A percentile compares a stretch with the other conserved stretches of the same genome.
Conservation (phyloP, 2,329 filamentous ascomycete genomes). For the Emericellopsis cladophorae region DNA sequence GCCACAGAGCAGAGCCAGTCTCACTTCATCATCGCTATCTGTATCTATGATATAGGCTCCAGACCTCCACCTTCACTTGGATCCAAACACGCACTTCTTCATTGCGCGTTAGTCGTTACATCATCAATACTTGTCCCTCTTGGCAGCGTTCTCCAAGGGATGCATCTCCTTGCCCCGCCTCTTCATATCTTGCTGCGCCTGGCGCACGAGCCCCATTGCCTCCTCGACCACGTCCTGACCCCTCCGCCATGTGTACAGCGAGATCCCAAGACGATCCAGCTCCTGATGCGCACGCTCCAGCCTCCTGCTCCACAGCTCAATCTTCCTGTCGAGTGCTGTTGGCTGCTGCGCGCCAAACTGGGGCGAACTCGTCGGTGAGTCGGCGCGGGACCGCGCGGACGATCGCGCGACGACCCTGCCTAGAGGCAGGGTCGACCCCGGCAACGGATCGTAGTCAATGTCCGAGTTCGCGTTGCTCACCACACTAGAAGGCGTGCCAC, state of each 20-base stretch:
- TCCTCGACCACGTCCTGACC: constrained; percentile 59
- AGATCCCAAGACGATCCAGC: constrained; percentile 52
- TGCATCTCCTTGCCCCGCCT: constrained; percentile 5
- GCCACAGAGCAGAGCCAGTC: too few relatives aligned
- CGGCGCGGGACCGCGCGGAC: constrained; percentile 14
- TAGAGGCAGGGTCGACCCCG: constrained; percentile 13
- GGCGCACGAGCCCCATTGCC: constrained; percentile 50
- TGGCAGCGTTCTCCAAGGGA: background rate
- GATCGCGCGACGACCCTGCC: background rate
- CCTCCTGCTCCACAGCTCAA: constrained; percentile 59
- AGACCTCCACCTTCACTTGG: too few relatives aligned
- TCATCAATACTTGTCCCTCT: background rate
- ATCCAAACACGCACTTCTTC: too few relatives aligned
- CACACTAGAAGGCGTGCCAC: constrained; percentile 23
- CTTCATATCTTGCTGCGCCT: constrained; percentile 32
- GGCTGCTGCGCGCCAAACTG: constrained; percentile 21
- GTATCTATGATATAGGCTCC: too few relatives aligned
- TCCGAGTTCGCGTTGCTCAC: constrained; percentile 17
- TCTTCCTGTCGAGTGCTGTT: constrained; percentile 43
- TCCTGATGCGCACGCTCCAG: constrained; percentile 51
- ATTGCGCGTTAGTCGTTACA: too few relatives aligned
- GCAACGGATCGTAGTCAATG: constrained; percentile 26
- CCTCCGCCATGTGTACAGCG: constrained; percentile 59
- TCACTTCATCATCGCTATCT: too few relatives aligned
- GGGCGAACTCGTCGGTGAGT: constrained; percentile 10